Conservation (phyloP, 2,329 filamentous ascomycete species). For the Sporothrix protearum region DNA sequence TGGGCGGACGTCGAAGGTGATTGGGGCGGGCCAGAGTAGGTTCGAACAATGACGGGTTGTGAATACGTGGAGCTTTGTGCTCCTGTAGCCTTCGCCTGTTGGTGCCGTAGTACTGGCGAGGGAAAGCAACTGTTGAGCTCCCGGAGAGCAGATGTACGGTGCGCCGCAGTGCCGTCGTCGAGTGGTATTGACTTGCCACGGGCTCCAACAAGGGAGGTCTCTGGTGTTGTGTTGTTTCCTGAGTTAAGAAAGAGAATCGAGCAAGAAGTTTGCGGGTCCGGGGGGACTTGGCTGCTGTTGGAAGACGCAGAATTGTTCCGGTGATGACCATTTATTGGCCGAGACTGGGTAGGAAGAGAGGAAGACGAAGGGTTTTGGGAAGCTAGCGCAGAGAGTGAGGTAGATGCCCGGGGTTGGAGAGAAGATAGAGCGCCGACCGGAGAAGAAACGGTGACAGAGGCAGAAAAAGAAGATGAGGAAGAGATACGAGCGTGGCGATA, state of each 20-base stretch:
- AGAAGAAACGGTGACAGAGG: background rate
- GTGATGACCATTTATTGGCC: background rate
- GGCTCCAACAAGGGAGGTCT: conserved; percentile 51
- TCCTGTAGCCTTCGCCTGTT: conserved; percentile 54
- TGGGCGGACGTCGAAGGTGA: conserved; percentile 28
- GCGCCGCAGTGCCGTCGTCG: conserved; percentile 53
- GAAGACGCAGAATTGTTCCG: background rate
- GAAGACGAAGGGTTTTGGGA: background rate
- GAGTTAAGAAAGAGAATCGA: conserved; percentile 48
- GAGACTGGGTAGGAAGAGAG: background rate
- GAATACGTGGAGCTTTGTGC: conserved; percentile 58
- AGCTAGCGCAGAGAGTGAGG: background rate
- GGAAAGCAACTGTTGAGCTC: conserved; percentile 58
- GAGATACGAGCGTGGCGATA: conserved; percentile 1
- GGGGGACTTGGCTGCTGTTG: background rate
- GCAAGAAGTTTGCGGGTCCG: conserved; percentile 38
- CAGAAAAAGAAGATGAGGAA: conserved; percentile 1
- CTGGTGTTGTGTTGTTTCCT: conserved; percentile 40
- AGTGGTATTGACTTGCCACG: conserved; percentile 55
- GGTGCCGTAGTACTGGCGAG: conserved; percentile 45
- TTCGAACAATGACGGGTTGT: conserved; percentile 63
- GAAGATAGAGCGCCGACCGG: background rate
- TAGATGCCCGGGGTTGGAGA: background rate
- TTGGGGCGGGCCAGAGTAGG: conserved; percentile 52
- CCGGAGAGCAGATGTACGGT: conserved; percentile 58